Base-by-base conservation (phyloP, 176 grass and related monocot genomes). In the Ananas comosus region DNA sequence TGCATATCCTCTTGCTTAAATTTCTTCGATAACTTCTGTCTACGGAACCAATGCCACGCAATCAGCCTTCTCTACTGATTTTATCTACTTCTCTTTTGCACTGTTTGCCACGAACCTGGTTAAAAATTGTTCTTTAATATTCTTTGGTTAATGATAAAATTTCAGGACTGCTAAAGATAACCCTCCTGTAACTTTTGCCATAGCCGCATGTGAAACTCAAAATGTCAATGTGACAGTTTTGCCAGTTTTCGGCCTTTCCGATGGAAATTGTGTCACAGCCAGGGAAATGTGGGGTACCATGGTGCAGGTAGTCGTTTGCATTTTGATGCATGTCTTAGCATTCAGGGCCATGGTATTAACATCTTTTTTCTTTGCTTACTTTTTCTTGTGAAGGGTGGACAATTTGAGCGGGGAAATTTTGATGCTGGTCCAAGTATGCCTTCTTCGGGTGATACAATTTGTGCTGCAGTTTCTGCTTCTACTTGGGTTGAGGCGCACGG, bases 401-500 rank as follows among this genome's bases (percentile, higher is more conserved):
- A 81, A 64, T 92, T 96, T 79, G 86, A 96, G 23, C 79, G 25
- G 77, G 86, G 70, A 78, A 92, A 96, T 89, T 92, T 92, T 79
- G 73, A 74, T 79, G 58, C 56, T 72, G 86, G 81, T 57, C 73
- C 86, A 11, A 83, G 83, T 50, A 86, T 87, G 75, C 86, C 88
- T 66, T 96, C 79, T 76, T 80, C 53, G 70, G 93, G 93, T 64
- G 80, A 85, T 89, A 81, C 88, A 79, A 51, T 90, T 83, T 89
- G 93, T 81, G 93, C 86, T 63, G 93, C 88, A 68, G 88, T 96
- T 85, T 92, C 83, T 70, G 92, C 92, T 65, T 92, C 88, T 63
- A 92, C 88, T 76, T 96, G 83, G 93, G 93, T 96, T 69, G 93
- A 96, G 82, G 81, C 93, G 24, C 83, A 90, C 70, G 93, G 88